Evolutionary conservation across 768 basidiomycete species (phyloP), one percentile per base, ranked within the genome.

Genomic region (Auriscalpium vulgare): DNA sequence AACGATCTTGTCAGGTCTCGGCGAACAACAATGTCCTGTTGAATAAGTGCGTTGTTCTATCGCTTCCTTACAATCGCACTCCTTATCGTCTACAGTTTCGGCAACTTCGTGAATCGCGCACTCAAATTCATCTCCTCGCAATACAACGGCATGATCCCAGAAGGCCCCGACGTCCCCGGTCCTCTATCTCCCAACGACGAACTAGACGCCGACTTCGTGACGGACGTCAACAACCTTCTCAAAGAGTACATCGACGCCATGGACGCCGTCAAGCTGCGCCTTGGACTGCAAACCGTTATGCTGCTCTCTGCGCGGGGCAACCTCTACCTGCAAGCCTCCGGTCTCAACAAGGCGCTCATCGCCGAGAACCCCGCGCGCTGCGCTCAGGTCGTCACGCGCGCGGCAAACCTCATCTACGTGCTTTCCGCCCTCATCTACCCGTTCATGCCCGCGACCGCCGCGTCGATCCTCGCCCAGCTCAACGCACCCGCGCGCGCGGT

Each of bases 71-170:
- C 23, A 3, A 14, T 21, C 5, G 6, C 13, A 8, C n/a, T 37
- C 56, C 40, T 17, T 6, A 43, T 36, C 19, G 16, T 51, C 17
- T 8, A 37, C 53, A 92, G 91, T 73, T 89, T 99, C 63, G 97
- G 97, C 46, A 99, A 99, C 75, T 98, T 97, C 64, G 89, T 98
- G 61, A 99, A 99, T 70, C 88, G 97, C 29, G 78, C 83, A 16
- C 76, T 98, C 67, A 97, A 97, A 71, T 99, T 99, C 67, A 81
- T 93, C 35, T 81, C 87, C 7, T 87, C 90, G 6, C 91, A 92
- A 66, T 95, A 87, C 66, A 80, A 84, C 53, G 72, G 88, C 50
- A 71, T 87, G 45, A 77, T 98, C 38, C 94, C 95, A 0, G 91
- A 95, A 51, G 80, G 88, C 40, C 78, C 75, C 16, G 88, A 91